Base-by-base conservation (phyloP, 106 monocot species). In the Posidonia australis region DNA sequence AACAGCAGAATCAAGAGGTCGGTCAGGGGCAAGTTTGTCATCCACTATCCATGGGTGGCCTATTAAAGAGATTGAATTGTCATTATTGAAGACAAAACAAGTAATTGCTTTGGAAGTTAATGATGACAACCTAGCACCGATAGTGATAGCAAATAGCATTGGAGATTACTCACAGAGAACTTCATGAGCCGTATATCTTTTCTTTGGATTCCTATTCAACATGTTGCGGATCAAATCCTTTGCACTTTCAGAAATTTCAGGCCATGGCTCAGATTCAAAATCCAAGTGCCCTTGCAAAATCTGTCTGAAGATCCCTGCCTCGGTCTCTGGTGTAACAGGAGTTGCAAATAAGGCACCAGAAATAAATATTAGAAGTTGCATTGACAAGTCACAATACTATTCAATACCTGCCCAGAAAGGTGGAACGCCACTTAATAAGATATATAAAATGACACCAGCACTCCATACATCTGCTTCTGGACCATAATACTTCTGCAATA, bases 1-100 rank as follows among this genome's bases (percentile, higher is more conserved):
- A 77, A 92, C 84, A 46, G 92, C 87, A 61, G 92, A 82, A 74
- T 87, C 92, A 43, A 92, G 71, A 24, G 92, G 87, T 28, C 60
- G 79, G 61, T 92, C 84, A 69, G 92, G 84, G 19, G 92, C 92
- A 18, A 88, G 76, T 46, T 58, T 78, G 63, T 82, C 84, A 77
- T 87, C 92, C 54, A 80, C 71, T 74, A 92, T 83, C 92, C 92
- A 92, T 57, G 84, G 84, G 46, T 92, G 84, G 70, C 84, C 92
- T 36, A 7, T 36, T 92, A 56, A 21, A 22, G 73, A 14, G 56
- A 46, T 60, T 21, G 1, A 48, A 10, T 14, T 36, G 36, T 36
- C 7, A 7, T 36, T 7, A 36, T 36, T 36, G 7, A 36, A 67
- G 18, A 67, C 29, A 27, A 41, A 19, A 55, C 5, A 22, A 67